Percentiles rank a stretch among this genome's conserved stretches.
These are phyloP conservation scores for Rhizopus microsporus DNA, from an alignment of 371 early-diverging fungal genomes.

Conservation along the genomic window DNA sequence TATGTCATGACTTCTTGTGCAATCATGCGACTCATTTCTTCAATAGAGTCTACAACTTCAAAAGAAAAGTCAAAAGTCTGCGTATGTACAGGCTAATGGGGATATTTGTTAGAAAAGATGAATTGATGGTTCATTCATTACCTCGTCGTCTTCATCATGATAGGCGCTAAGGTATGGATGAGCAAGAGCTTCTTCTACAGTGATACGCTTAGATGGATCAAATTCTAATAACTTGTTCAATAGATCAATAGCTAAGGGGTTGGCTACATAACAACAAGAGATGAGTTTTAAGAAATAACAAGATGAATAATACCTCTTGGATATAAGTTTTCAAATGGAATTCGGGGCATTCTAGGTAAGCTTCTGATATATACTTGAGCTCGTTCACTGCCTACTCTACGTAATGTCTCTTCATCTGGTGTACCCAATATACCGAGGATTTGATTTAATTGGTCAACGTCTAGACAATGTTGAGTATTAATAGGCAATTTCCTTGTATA, in stretches of 20 bases:
- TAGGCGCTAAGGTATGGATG: slow-evolving; percentile 81
- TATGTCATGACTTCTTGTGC: slow-evolving; percentile 83
- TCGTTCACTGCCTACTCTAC: slow-evolving; percentile 80
- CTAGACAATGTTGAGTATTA: slow-evolving; percentile 20
- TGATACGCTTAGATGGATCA: slow-evolving; percentile 81
- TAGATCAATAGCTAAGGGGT: slow-evolving; percentile 77
- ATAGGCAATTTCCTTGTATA: neutral
- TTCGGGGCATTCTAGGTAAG: slow-evolving; percentile 85
- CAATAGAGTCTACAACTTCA: slow-evolving; percentile 82
- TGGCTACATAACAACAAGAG: slow-evolving; percentile 29
- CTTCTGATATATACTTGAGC: slow-evolving; percentile 96
- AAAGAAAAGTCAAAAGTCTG: slow-evolving; percentile 91
- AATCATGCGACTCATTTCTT: slow-evolving; percentile 92
- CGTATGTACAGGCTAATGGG: slow-evolving; percentile 58
- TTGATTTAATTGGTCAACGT: slow-evolving; percentile 98
- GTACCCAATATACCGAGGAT: slow-evolving; percentile 97
- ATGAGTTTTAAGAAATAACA: neutral
- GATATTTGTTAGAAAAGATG: neutral
- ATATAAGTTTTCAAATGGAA: slow-evolving; percentile 84
- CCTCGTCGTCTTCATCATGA: slow-evolving; percentile 79
- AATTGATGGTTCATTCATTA: slow-evolving; percentile 14
- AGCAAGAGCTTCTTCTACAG: slow-evolving; percentile 78
- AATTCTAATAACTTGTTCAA: slow-evolving; percentile 78
- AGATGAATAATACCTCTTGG: slow-evolving; percentile 52
- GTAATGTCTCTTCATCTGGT: slow-evolving; percentile 92